phyloP scores from a whole-genome alignment of 768 basidiomycete species.

The Mycena indigotica region DNA sequence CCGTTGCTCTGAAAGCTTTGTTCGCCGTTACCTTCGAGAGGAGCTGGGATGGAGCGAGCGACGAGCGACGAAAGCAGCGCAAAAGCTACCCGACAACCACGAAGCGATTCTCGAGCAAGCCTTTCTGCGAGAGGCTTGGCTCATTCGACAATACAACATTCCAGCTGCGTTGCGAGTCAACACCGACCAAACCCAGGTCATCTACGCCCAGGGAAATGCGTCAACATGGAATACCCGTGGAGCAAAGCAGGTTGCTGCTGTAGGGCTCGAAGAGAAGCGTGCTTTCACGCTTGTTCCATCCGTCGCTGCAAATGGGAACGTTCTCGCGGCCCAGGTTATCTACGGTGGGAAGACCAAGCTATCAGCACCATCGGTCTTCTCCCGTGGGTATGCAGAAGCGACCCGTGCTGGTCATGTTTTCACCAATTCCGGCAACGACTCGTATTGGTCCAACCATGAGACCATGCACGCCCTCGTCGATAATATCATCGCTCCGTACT shows the following conservation, averaged over 20 bases:
- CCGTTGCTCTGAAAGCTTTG: constrained; percentile 25
- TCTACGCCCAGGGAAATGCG: constrained; percentile 26
- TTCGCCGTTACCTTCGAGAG: constrained; percentile 26
- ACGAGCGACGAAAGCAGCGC: constrained; percentile 34
- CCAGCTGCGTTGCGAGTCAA: constrained; percentile 33
- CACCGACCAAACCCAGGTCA: constrained; percentile 39
- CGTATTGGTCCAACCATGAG: no score
- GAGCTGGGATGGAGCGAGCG: constrained; percentile 20
- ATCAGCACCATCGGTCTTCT: no score
- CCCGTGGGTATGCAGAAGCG: no score
- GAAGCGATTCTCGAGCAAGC: constrained; percentile 22
- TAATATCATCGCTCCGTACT: constrained; percentile 35
- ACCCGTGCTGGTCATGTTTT: no score
- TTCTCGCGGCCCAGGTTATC: constrained; percentile 36
- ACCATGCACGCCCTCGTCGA: constrained; percentile 29
- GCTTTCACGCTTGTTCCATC: constrained; percentile 42
- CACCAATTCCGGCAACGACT: constrained; percentile 11
- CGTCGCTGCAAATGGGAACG: constrained; percentile 31
- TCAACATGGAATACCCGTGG: constrained; percentile 34
- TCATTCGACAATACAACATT: constrained; percentile 30
- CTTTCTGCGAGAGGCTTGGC: constrained; percentile 26
- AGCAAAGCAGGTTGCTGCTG: constrained; percentile 35
- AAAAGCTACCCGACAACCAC: constrained; percentile 36
- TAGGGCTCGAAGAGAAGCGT: constrained; percentile 42
- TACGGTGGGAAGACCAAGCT: no score